Evolutionary conservation across 495 filamentous ascomycete genomes (phyloP).

Genomic region (Aspergillus panamensis): DNA sequence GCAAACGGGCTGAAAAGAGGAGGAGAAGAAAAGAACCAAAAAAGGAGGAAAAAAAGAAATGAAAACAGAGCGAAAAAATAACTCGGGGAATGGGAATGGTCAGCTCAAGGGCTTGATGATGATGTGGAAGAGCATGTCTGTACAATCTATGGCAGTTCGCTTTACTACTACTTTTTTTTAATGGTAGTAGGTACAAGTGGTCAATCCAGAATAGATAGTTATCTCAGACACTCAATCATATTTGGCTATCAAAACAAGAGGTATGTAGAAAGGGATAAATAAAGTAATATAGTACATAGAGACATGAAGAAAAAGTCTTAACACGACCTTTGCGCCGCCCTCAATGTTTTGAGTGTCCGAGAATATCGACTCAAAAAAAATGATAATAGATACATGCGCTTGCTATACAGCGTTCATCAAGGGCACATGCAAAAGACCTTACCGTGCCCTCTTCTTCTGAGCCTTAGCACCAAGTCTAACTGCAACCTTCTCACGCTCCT

Average conservation of each 20-base stretch:
- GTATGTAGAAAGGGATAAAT: constrained; percentile 15
- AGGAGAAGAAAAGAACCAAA: neutral
- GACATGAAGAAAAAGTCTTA: constrained; percentile 29
- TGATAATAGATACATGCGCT: constrained; percentile 28
- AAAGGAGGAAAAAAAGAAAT: neutral
- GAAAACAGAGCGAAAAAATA: neutral
- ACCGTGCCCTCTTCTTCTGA: constrained; percentile 28
- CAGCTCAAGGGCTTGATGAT: neutral
- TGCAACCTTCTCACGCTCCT: constrained; percentile 42
- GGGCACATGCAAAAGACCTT: neutral
- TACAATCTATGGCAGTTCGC: neutral
- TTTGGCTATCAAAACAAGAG: constrained; percentile 13
- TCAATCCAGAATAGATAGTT: neutral
- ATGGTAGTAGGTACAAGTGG: constrained; percentile 3
- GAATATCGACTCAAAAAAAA: constrained; percentile 18
- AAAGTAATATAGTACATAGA: constrained; percentile 41
- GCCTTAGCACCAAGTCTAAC: constrained; percentile 30
- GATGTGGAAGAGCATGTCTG: too few species aligned
- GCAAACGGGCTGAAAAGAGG: constrained; percentile 1
- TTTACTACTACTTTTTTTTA: neutral
- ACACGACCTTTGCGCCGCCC: constrained; percentile 38
- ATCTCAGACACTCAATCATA: constrained; percentile 8
- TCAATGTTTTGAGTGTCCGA: constrained; percentile 33
- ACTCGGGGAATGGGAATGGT: neutral
- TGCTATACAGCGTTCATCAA: constrained; percentile 9